Evolutionary conservation across 257 asterid species (phyloP).

Genomic region (Cruciata laevipes): DNA sequence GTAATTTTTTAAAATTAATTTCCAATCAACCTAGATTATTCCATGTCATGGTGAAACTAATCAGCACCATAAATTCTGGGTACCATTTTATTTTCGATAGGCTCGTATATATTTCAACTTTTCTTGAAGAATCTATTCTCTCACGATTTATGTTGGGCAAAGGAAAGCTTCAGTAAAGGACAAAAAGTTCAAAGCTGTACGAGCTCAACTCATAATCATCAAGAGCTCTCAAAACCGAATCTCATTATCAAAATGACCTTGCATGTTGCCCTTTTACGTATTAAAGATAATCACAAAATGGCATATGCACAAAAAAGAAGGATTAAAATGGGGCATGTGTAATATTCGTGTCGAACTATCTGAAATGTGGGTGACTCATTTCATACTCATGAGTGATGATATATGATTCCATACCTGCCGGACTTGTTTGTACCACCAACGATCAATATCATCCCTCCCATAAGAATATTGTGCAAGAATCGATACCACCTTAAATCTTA

Average conservation of each 20-base stretch:
- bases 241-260: background rate
- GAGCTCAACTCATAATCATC: background rate
- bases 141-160: background rate
- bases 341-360: background rate
- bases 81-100: too few relatives aligned
- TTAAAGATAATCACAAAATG: background rate
- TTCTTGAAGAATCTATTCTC: background rate
- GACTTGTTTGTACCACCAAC: constrained; percentile 14
- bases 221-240: background rate
- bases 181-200: background rate
- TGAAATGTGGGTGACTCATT: constrained; percentile 12
- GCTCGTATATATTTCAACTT: too few relatives aligned
- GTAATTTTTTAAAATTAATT: too few relatives aligned
- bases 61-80: too few relatives aligned
- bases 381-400: background rate
- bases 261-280: background rate
- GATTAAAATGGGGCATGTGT: background rate
- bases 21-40: too few relatives aligned
- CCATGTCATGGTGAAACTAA: too few relatives aligned
- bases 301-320: background rate
- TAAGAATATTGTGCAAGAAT: background rate
- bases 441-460: background rate
- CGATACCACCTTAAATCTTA: background rate
- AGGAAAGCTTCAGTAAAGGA: background rate
- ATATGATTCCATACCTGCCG: background rate